Conservation (phyloP, 495 filamentous ascomycete species). For the Penicillium bialowiezense region DNA sequence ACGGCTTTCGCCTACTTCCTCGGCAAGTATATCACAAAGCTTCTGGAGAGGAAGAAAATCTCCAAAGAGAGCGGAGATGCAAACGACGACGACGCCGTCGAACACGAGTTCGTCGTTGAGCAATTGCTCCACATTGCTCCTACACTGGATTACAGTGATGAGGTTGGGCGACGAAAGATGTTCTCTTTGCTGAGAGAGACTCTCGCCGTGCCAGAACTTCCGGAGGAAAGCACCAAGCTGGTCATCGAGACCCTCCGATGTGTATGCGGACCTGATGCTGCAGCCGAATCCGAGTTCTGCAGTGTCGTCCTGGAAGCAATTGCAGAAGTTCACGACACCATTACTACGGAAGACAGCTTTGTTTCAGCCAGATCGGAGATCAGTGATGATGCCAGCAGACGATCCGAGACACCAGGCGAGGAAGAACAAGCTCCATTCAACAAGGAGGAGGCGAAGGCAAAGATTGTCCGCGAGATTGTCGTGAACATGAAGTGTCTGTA, state of each 20-base stretch:
- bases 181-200: slow-evolving; percentile 82
- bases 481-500: slow-evolving; percentile 98
- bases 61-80: slow-evolving; percentile 54
- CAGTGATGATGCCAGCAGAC: slow-evolving; percentile 55
- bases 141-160: slow-evolving; percentile 91
- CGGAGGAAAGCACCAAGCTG: slow-evolving; percentile 89
- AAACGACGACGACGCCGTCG: slow-evolving; percentile 75
- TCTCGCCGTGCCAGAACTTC: slow-evolving; percentile 79
- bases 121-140: slow-evolving; percentile 90
- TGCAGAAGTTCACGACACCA: slow-evolving; percentile 92
- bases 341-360: slow-evolving; percentile 80
- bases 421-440: slow-evolving; percentile 48
- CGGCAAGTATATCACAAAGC: slow-evolving; percentile 69
- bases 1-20: slow-evolving; percentile 83
- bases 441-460: slow-evolving; percentile 74
- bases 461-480: slow-evolving; percentile 83
- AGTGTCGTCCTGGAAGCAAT: slow-evolving; percentile 88
- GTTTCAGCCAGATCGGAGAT: slow-evolving; percentile 86
- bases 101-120: slow-evolving; percentile 92
- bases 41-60: slow-evolving; percentile 66
- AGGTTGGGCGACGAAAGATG: slow-evolving; percentile 93
- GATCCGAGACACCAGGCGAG: slow-evolving; percentile 44
- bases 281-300: slow-evolving; percentile 90
- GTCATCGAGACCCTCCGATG: slow-evolving; percentile 77
- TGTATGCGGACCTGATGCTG: slow-evolving; percentile 71